Base-by-base conservation (phyloP, 495 filamentous ascomycete species). In the Penicillium argentinense region DNA sequence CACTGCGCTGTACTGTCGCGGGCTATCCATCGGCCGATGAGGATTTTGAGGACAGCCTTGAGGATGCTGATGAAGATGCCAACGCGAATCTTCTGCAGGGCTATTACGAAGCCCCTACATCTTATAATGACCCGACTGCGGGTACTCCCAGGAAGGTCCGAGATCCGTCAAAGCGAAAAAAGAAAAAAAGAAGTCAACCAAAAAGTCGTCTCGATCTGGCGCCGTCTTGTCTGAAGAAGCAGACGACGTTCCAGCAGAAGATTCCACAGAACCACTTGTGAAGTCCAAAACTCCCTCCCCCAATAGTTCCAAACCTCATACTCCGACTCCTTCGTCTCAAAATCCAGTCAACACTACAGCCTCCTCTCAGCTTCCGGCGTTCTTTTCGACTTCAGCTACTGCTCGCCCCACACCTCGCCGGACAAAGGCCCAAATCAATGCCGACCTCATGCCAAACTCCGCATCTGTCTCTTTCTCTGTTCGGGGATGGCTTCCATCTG, bases 401-500 rank as follows among this genome's bases (percentile, higher is more conserved):
- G 58, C 66, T 46, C 66, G 63, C 18, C 47, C 64, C 9, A 39
- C 56, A 2, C 53, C 62, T 6, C 60, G 65, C 54, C 65, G 66
- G 52, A 69, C 67, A 51, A 83, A 77, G 63, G 63, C 77, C 3
- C 81, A 84, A 49, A 72, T 85, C 58, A 91, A 92, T 60, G 84
- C 85, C 56, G 83, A 81, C 30, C 76, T 96, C 3, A 99, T 99
- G 93, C 93, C 93, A 9, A 87, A 77, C 45, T 91, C 87, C 39
- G 89, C 90, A 4, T 83, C 83, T 4, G 82, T 97, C 33, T 91
- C 86, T 36, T 99, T 99, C 67, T 81, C 83, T 21, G 89, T 97
- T 11, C 91, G 89, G 63, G 95, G 95, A 9, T 97, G 93, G 93
- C 69, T 97, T 51, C 83, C 91, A 5, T 97, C 93, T 60, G 93